These are phyloP conservation scores for Rhipidocladum racemiflorum DNA, from an alignment of 176 grass and related monocot genomes.

Conservation along the genomic window DNA sequence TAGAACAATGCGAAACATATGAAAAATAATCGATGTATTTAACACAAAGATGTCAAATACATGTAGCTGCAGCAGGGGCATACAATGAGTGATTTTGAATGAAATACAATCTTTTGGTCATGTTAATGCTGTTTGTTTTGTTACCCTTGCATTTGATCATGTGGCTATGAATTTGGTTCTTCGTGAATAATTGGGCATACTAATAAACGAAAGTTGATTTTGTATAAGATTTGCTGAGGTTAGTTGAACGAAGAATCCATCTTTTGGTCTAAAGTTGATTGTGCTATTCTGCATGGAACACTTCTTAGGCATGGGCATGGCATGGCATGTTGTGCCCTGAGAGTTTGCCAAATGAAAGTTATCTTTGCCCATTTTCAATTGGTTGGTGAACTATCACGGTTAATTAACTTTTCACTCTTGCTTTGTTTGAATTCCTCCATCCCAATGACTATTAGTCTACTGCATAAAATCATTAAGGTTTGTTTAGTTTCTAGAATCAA, in stretches of 20 bases:
- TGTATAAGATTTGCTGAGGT: background rate
- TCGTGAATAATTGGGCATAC: no score
- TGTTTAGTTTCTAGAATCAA: no score
- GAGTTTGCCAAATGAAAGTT: background rate
- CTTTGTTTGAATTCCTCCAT: background rate
- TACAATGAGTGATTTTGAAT: no score
- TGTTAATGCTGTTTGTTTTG: constrained; percentile 4
- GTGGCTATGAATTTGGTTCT: background rate
- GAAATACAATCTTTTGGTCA: background rate
- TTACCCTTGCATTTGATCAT: background rate
- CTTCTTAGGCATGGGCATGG: background rate
- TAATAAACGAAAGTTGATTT: constrained; percentile 18
- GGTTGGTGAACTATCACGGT: no score
- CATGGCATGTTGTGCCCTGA: background rate
- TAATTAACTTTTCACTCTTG: no score
- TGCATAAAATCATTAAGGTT: background rate
- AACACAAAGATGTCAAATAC: no score
- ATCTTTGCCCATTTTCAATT: no score
- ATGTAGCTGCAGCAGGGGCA: no score
- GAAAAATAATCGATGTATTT: no score
- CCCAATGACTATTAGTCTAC: background rate
- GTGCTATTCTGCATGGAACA: background rate
- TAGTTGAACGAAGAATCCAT: background rate
- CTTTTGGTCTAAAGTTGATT: constrained; percentile 9
- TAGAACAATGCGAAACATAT: no score